Evolutionary conservation across 2,329 filamentous ascomycete genomes (phyloP), one percentile per base, ranked within the genome.

Genomic region (Botrytis byssoidea): DNA sequence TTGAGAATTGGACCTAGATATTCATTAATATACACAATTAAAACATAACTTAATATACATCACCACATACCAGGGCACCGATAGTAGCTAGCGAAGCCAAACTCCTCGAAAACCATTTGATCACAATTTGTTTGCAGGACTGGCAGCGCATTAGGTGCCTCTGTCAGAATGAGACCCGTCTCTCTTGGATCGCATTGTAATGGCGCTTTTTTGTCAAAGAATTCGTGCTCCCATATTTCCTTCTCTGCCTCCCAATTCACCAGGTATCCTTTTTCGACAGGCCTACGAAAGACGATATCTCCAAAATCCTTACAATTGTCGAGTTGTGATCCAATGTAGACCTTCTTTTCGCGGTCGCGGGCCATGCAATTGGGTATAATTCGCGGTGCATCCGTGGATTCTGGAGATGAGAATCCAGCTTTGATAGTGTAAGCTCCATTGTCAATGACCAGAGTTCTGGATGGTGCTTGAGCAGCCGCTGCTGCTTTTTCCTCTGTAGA

Each of bases 161-260:
- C 96, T 1, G 93, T 90, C 69, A 98, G 87, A 6, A 99, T 84
- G 73, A 99, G 84, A 66, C 94, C 91, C n/a, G 94, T 96, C 72
- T 95, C 91, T 71, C 87, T 85, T 0, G 95, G 93, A 77, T 97
- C 91, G 81, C 92, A 94, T 78, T 86, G 88, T 77, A 90, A 84
- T 42, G 87, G 85, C n/a, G 89, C 89, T 77, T 89, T 89, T 74
- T 88, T 85, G 77, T 92, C 90, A 78, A 97, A 91, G 80, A 98
- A 93, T 74, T 95, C 91, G 78, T 91, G 90, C 79, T 98, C 94
- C 96, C 96, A 99, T 70, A 99, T 93, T 80, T 96, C 95, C 83
- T 93, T 95, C 84, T 99, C 90, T 0, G 92, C 91, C 83, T 99
- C 96, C 96, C 96, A 99, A 81, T 95, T 98, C 75, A 98, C 95